A percentile compares a stretch with the other conserved stretches of the same genome.
Evolutionary conservation across 495 filamentous ascomycete genomes (phyloP).

Genomic region (Pyronema omphalodes): DNA sequence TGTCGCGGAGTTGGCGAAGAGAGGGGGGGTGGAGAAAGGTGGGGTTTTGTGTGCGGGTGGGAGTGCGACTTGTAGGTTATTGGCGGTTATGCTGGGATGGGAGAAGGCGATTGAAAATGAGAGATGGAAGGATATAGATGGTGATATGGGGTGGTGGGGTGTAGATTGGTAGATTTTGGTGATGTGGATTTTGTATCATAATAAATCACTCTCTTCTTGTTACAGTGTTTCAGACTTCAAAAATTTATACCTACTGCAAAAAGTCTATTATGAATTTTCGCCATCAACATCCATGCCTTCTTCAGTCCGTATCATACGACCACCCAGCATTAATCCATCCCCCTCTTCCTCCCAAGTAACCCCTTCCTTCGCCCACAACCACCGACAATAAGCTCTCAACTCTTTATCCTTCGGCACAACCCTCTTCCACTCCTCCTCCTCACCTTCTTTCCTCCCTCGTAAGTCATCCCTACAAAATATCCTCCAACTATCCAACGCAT

Average conservation of each 20-base stretch:
- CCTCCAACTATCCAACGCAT: slow-evolving; percentile 81
- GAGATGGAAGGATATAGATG: slow-evolving; percentile 58
- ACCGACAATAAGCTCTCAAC: slow-evolving; percentile 62
- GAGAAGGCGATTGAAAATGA: slow-evolving; percentile 37
- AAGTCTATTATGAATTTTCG: no score
- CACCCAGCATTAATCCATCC: neutral
- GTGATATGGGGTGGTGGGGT: slow-evolving; percentile 39
- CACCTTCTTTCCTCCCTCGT: slow-evolving; percentile 36
- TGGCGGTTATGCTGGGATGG: slow-evolving; percentile 71
- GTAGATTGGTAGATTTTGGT: slow-evolving; percentile 22
- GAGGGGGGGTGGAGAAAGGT: neutral
- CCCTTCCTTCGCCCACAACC: slow-evolving; percentile 71
- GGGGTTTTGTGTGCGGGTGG: slow-evolving; percentile 19
- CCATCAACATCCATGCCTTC: no score
- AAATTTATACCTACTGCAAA: no score
- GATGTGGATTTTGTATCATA: neutral
- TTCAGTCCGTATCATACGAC: no score
- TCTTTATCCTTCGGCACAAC: slow-evolving; percentile 81
- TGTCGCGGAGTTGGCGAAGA: slow-evolving; percentile 28
- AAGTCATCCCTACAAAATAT: slow-evolving; percentile 80
- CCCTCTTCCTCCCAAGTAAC: slow-evolving; percentile 43
- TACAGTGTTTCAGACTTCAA: no score
- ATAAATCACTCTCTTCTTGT: no score
- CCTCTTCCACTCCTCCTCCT: slow-evolving; percentile 62
- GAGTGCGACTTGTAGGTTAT: slow-evolving; percentile 44